phyloP scores from a whole-genome alignment of 2,329 filamentous ascomycete genomes.

The Alternaria sp. region DNA sequence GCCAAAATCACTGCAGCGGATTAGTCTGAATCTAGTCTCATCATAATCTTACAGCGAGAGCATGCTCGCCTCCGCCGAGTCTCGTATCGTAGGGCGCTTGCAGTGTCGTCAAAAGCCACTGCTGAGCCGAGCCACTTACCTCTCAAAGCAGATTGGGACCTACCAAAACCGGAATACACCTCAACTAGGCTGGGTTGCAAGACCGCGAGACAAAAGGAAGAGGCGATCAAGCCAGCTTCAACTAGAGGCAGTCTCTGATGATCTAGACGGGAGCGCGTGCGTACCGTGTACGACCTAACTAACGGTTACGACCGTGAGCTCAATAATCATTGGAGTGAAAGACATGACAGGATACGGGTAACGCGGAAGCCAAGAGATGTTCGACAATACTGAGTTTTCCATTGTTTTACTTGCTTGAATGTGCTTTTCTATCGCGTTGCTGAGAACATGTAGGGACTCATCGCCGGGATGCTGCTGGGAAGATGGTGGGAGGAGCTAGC shows the following conservation, averaged over 20 bases:
- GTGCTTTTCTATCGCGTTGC: not conserved
- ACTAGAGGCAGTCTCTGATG: not conserved
- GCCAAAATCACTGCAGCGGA: not conserved
- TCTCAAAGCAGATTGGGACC: not conserved
- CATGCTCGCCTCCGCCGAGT: not conserved
- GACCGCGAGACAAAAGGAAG: not conserved
- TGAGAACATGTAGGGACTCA: not conserved
- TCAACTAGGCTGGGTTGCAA: not conserved
- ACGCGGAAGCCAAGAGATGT: not conserved
- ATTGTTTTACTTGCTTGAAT: conserved; percentile 4
- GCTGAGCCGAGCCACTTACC: not conserved
- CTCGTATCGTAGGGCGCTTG: not conserved
- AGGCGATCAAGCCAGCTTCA: not conserved
- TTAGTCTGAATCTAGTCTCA: not conserved
- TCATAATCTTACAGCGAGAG: not conserved
- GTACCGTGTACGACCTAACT: not conserved
- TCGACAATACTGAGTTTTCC: not conserved
- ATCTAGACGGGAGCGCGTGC: conserved; percentile 2
- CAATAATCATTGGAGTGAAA: not conserved
- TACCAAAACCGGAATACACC: not conserved
- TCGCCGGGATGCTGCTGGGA: conserved; percentile 2
- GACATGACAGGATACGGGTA: not conserved
- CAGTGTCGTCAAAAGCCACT: not conserved
- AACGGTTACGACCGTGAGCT: not conserved
- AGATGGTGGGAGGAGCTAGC: not conserved